Evolutionary conservation across 176 grass and related monocot genomes (phyloP).

Genomic region (Aechmea fasciata): DNA sequence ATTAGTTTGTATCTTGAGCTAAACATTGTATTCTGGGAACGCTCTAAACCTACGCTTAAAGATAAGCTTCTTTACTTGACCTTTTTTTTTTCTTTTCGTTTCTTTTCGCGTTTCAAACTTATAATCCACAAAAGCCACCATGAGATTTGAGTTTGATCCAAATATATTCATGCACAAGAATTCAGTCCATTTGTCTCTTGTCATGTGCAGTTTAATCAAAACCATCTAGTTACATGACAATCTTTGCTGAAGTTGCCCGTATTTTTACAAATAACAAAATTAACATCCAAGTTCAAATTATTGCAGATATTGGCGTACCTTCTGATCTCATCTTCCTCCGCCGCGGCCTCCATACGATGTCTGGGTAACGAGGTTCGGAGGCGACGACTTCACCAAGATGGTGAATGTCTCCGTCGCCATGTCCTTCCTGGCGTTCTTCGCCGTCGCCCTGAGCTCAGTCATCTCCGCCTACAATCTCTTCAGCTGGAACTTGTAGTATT

Average conservation of each 20-base stretch:
- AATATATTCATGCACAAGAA: no score
- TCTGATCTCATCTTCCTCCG: conserved; percentile 79
- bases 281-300: not conserved
- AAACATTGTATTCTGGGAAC: no score
- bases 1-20: no score
- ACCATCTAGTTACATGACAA: no score
- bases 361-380: conserved; percentile 79
- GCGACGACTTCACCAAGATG: conserved; percentile 63
- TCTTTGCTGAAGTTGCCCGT: not conserved
- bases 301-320: conserved; percentile 81
- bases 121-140: no score
- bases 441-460: conserved; percentile 57
- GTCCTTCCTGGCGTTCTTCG: conserved; percentile 69
- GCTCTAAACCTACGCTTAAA: no score
- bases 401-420: conserved; percentile 54
- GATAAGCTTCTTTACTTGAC: no score
- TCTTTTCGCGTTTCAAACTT: no score
- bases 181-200: no score
- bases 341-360: conserved; percentile 76
- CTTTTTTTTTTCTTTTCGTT: no score
- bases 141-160: no score
- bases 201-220: no score
- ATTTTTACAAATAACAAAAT: not conserved
- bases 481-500: conserved; percentile 21
- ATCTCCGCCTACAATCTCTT: conserved; percentile 75